These are phyloP conservation scores for Chaetoceros muelleri DNA, from an alignment of 108 stramenopile species.

Conservation along the genomic window DNA sequence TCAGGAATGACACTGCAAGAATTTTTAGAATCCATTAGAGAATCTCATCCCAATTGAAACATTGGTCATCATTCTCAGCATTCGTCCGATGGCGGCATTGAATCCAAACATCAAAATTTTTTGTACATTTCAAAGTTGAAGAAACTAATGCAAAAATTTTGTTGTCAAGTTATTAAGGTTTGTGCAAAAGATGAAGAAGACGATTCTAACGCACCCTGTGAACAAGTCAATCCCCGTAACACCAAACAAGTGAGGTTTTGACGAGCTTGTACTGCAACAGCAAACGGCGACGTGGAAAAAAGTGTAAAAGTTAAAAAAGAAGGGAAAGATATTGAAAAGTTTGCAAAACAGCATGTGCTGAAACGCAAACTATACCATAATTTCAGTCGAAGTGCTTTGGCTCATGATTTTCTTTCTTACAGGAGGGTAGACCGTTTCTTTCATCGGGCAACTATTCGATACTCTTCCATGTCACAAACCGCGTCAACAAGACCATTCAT, in stretches of 20 bases:
- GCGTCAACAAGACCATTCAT: conserved; percentile 35
- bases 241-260: too few species aligned
- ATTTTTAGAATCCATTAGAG: not conserved
- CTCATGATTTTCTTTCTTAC: conserved; percentile 62
- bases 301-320: conserved; percentile 9
- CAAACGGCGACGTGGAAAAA: conserved; percentile 2
- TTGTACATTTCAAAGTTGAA: conserved; percentile 43
- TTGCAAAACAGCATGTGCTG: conserved; percentile 17
- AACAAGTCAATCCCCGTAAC: too few species aligned
- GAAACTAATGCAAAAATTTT: conserved; percentile 49
- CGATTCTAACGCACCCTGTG: too few species aligned
- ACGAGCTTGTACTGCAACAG: too few species aligned
- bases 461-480: conserved; percentile 4
- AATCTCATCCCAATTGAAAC: not conserved
- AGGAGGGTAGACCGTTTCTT: conserved; percentile 61
- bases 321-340: conserved; percentile 7
- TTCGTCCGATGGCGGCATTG: too few species aligned
- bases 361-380: conserved; percentile 66
- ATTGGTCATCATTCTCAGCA: too few species aligned
- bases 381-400: conserved; percentile 45
- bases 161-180: conserved; percentile 44
- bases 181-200: conserved; percentile 32
- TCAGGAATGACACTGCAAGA: not conserved
- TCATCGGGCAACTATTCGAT: conserved; percentile 57
- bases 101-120: conserved; percentile 23